Conservation (phyloP, 73 alveolate genomes). For the Effrenium voratum region DNA sequence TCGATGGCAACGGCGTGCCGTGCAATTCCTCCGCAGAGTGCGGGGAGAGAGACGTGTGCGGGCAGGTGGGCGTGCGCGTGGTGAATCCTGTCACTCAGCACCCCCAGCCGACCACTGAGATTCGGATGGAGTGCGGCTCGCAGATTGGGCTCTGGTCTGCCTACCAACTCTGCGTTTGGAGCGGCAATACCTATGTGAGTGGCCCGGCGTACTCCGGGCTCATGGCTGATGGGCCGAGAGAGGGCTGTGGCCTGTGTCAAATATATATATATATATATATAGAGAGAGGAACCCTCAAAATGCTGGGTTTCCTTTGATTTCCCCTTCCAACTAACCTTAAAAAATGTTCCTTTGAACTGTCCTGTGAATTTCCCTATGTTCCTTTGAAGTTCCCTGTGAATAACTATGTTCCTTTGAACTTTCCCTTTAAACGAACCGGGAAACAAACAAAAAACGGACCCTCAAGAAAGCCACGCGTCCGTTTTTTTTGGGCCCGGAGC, state of each 20-base stretch:
- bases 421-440: too few species aligned
- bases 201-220: background rate
- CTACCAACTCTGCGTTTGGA: conserved; percentile 89
- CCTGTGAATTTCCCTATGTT: too few species aligned
- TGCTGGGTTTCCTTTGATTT: too few species aligned
- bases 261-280: too few species aligned
- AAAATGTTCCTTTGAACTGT: too few species aligned
- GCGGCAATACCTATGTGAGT: conserved; percentile 64
- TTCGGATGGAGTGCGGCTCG: conserved; percentile 86
- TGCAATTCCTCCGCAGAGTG: conserved; percentile 55
- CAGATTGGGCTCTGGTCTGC: conserved; percentile 85
- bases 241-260: background rate
- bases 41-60: background rate
- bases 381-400: too few species aligned
- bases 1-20: conserved; percentile 47
- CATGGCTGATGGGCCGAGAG: background rate
- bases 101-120: conserved; percentile 75
- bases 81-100: conserved; percentile 42
- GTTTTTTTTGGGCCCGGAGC: too few species aligned
- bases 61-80: conserved; percentile 58
- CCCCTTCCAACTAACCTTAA: too few species aligned
- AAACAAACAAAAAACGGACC: too few species aligned
- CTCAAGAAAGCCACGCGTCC: too few species aligned
- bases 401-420: too few species aligned
- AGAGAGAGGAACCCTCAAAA: too few species aligned